A percentile compares a stretch with the other conserved stretches of the same genome.
phyloP scores from a whole-genome alignment of 73 alveolate genomes.

The Blepharisma stoltei region DNA sequence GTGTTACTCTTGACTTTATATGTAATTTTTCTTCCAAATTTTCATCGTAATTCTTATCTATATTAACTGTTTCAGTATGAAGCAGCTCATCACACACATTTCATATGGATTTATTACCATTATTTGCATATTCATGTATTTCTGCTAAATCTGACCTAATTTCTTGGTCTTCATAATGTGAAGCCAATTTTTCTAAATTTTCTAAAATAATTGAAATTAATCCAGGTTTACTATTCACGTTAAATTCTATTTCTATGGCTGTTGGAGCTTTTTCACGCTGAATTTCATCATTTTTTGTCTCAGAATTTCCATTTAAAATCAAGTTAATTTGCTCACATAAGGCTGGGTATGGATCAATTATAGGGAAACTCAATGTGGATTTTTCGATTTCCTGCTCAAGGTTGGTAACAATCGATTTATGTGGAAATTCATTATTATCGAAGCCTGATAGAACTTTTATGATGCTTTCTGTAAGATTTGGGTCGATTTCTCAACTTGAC shows the following conservation, averaged over 20 bases:
- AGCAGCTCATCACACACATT: neutral
- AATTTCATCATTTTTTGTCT: too few species aligned
- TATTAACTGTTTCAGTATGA: neutral
- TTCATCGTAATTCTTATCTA: neutral
- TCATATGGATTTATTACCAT: neutral
- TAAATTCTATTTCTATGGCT: too few species aligned
- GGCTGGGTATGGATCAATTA: neutral
- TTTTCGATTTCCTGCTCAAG: neutral
- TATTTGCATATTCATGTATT: neutral
- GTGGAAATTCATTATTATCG: neutral
- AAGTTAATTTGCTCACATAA: neutral
- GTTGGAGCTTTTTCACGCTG: too few species aligned
- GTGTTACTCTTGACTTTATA: neutral
- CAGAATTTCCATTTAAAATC: too few species aligned
- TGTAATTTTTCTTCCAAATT: neutral
- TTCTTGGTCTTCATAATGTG: neutral
- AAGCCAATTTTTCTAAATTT: neutral
- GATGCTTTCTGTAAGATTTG: neutral
- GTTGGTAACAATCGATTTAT: neutral
- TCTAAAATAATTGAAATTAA: too few species aligned
- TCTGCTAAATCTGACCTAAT: neutral
- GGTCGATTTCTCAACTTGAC: neutral
- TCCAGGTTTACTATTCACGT: too few species aligned
- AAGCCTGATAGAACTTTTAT: neutral
- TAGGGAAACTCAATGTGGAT: neutral